Evolutionary conservation across 202 grass and related monocot genomes (phyloP).

Genomic region (Alloteropsis angusta): DNA sequence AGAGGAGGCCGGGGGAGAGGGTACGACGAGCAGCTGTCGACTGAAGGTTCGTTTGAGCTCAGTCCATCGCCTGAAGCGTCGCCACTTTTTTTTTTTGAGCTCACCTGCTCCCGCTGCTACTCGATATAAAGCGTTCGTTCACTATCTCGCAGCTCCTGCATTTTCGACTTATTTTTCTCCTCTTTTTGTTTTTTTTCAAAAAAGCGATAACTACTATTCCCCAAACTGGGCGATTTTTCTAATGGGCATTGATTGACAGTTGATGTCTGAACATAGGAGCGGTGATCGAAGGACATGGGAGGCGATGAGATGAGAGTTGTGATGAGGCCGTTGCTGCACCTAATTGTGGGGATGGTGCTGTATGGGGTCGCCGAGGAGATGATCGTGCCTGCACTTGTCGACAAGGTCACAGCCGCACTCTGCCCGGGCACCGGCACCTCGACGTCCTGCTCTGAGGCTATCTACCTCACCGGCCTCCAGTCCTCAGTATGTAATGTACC

Average conservation of each 20-base stretch:
- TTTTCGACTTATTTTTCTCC: neutral
- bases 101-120: neutral
- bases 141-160: neutral
- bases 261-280: neutral
- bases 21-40: neutral
- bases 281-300: neutral
- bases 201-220: no score
- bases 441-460: conserved; percentile 48
- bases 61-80: neutral
- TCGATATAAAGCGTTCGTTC: neutral
- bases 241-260: no score
- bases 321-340: no score
- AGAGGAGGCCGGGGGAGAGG: neutral
- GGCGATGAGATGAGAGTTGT: neutral
- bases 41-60: neutral
- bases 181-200: neutral
- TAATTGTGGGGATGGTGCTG: no score
- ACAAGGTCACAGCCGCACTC: no score
- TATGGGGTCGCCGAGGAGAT: no score
- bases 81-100: neutral
- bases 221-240: no score
- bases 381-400: no score
- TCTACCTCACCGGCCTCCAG: conserved; percentile 72
- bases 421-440: neutral
- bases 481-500: neutral